Evolutionary conservation across 1,284 basidiomycete genomes (phyloP).

Genomic region (Athelia sp.): DNA sequence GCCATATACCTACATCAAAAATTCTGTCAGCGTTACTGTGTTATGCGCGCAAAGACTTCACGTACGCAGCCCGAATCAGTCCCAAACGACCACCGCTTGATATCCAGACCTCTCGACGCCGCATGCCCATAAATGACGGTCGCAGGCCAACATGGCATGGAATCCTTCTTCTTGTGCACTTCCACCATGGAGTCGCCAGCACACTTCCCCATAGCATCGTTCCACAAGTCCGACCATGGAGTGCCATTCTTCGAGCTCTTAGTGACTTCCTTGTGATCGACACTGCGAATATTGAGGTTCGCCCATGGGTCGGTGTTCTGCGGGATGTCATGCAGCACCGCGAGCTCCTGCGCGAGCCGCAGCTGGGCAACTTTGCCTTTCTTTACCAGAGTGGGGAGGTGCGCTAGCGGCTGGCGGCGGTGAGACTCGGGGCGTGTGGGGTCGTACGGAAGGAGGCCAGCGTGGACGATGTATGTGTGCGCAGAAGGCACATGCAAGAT

Average conservation of each 20-base stretch:
- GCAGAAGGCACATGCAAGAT: constrained; percentile 72
- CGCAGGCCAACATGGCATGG: constrained; percentile 64
- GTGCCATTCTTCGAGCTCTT: constrained; percentile 54
- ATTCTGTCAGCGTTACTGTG: neutral
- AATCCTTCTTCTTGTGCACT: constrained; percentile 8
- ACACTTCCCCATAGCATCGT: constrained; percentile 65
- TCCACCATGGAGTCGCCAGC: constrained; percentile 24
- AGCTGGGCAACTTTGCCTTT: constrained; percentile 17
- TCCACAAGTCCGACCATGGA: constrained; percentile 76
- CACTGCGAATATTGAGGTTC: constrained; percentile 70
- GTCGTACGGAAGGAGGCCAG: constrained; percentile 72
- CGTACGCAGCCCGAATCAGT: constrained; percentile 80
- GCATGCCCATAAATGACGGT: constrained; percentile 84
- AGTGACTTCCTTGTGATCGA: constrained; percentile 46
- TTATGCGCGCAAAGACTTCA: constrained; percentile 10
- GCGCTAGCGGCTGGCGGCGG: constrained; percentile 62
- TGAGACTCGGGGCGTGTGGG: constrained; percentile 45
- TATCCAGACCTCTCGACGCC: constrained; percentile 69
- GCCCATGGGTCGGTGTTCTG: constrained; percentile 76
- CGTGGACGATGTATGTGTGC: constrained; percentile 80
- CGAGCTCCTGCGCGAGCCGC: constrained; percentile 50
- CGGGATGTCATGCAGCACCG: constrained; percentile 57
- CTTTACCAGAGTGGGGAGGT: constrained; percentile 38
- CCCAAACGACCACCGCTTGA: constrained; percentile 76
- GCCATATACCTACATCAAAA: constrained; percentile 9